Evolutionary conservation across 106 monocot genomes (phyloP), one percentile per base, ranked within the genome.

Genomic region (Posidonia australis): DNA sequence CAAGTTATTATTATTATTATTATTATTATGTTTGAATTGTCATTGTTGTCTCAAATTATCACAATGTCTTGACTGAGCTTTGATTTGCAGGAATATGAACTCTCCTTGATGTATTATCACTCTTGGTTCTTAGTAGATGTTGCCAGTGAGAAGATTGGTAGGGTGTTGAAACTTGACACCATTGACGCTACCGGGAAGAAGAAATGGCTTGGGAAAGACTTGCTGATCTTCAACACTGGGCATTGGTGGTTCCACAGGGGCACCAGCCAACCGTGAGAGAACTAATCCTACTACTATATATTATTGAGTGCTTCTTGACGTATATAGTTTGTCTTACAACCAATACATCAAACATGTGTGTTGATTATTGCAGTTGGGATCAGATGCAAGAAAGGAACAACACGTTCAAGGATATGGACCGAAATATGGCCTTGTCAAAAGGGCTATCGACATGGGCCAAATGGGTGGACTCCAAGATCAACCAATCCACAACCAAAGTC

Each of bases 201-300:
- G 13, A 46, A 67, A 16, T 85, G 85, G 85, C 68, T 81, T 20
- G 81, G 64, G 11, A 26, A 36, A 10, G 81, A 85, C 62, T 10
- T 76, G 60, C 61, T 85, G 27, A 53, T 85, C 32, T 81, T 85
- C 75, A 85, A 85, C 72, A 75, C 84, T 0, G 78, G 81, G 75
- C 85, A 85, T 27, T 88, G 88, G 88, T 88, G 88, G 88, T 81
- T 76, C 27, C 88, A 88, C 78, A 78, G 26, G 2, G 88, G 79
- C 14, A 79, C 18, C 12, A 70, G 67, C 22, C 84, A 84, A 62
- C 84, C 88, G 88, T 88, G 57, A 46, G n/a, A n/a, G n/a, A n/a
- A n/a, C n/a, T n/a, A n/a, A n/a, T n/a, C n/a, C n/a, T n/a, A n/a
- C n/a, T n/a, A n/a, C n/a, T n/a, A n/a, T n/a, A n/a, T n/a, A n/a